Evolutionary conservation across 192 early-diverging fungal genomes (phyloP), one percentile per base, ranked within the genome.

Genomic region (Umbelopsis ramanniana): DNA sequence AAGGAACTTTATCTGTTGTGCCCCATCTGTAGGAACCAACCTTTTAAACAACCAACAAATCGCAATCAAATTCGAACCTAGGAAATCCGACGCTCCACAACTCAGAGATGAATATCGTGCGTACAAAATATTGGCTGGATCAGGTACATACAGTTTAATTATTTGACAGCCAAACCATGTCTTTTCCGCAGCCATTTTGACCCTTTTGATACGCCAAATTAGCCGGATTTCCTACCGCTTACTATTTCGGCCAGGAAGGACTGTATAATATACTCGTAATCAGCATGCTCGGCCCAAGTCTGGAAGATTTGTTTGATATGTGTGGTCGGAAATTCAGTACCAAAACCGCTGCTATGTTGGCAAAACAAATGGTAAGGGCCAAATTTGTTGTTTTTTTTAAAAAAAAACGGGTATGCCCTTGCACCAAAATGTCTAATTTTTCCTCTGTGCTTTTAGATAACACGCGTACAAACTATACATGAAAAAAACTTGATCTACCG

Each of bases 11-110:
- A 21, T 52, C 38, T 46, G n/a, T 43, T 47, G 17, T 45, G 0
- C 70, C 57, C 43, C 40, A 4, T 43, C 40, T 21, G 5, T 72
- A 93, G 91, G 93, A n/a, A 82, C 85, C 68, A 93, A 97, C 77
- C 84, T 97, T 70, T 69, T 95, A 38, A 94, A 93, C 80, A 96
- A 95, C 78, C 87, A 89, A 77, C 93, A 90, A 55, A 91, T 97
- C 19, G 96, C 95, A 57, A 97, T 98, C 84, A 98, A 98, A 83
- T 98, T 98, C 81, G 80, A 98, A 84, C 93, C 93, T 63, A 86
- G 95, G 70, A 98, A 98, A 84, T 90, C 89, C 57, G 96, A 98
- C 67, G 95, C 96, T 22, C 96, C 96, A 7, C 96, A 98, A 81
- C 87, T 98, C 24, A 86, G 93, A 37, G 96, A 98, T 76, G 96